Conservation (phyloP, 352 stramenopile species). For the Pythium sukuiense region DNA sequence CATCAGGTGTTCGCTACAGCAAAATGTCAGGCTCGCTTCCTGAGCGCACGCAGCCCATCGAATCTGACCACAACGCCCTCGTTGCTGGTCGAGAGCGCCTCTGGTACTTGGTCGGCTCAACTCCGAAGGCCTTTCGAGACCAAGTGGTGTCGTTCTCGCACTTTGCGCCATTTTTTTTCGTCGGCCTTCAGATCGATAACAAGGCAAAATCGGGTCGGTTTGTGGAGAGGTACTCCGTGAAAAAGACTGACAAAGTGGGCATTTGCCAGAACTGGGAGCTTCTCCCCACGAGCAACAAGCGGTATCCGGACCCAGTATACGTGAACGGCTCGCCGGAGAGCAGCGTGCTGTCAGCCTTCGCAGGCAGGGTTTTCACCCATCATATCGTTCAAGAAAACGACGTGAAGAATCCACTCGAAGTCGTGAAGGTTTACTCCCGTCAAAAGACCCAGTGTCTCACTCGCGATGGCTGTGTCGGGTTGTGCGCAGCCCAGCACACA, state of each 20-base stretch:
- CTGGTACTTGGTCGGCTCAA: constrained; percentile 15
- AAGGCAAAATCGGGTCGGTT: constrained; percentile 12
- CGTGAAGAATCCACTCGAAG: neutral
- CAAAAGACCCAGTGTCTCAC: constrained; percentile 6
- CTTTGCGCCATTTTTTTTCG: constrained; percentile 14
- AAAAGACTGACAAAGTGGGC: constrained; percentile 5
- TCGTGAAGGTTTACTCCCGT: neutral
- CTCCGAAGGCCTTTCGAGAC: constrained; percentile 7
- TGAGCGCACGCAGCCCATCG: constrained; percentile 19
- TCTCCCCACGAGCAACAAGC: neutral
- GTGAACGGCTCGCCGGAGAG: neutral
- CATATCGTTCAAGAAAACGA: neutral
- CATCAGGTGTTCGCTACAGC: constrained; percentile 20
- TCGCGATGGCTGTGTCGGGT: constrained; percentile 13
- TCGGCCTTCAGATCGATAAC: constrained; percentile 18
- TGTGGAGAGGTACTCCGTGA: constrained; percentile 9
- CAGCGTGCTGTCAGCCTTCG: constrained; percentile 15
- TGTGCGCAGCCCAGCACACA: neutral
- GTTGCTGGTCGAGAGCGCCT: constrained; percentile 19
- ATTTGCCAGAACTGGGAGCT: constrained; percentile 19
- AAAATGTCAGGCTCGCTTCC: constrained; percentile 23
- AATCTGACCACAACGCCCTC: constrained; percentile 22
- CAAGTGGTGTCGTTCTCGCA: neutral
- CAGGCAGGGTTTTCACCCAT: neutral
- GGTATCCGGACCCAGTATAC: constrained; percentile 7